Evolutionary conservation across 2,329 filamentous ascomycete genomes (phyloP).

Genomic region (Nigrograna mackinnonii): DNA sequence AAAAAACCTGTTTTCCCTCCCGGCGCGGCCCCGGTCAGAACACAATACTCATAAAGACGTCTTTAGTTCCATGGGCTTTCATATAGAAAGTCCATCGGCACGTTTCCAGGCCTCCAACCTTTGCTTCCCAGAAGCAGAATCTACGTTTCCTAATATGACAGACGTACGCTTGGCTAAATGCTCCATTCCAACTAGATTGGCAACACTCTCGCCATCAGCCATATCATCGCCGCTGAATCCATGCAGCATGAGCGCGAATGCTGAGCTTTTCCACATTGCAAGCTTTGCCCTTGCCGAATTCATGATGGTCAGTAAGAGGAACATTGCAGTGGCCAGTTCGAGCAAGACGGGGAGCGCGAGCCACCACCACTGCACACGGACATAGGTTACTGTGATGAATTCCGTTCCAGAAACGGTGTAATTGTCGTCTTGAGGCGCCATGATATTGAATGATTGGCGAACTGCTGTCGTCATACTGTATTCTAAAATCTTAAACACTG

Average conservation of each 20-base stretch:
- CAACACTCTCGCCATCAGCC: too few species aligned
- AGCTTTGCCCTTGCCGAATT: not conserved
- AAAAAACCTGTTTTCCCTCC: too few species aligned
- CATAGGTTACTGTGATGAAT: not conserved
- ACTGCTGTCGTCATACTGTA: not conserved
- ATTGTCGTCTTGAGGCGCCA: not conserved
- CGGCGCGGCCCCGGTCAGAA: too few species aligned
- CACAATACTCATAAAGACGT: too few species aligned
- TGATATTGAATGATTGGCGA: not conserved
- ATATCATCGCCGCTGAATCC: not conserved
- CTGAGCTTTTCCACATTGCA: not conserved
- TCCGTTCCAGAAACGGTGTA: not conserved
- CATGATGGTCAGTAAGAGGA: not conserved
- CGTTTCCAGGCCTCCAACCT: too few species aligned
- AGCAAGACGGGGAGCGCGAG: not conserved
- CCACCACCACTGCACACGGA: not conserved
- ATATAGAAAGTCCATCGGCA: too few species aligned
- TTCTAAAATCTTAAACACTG: not conserved
- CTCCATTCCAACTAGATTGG: too few species aligned
- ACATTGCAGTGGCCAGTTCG: not conserved
- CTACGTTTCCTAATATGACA: too few species aligned
- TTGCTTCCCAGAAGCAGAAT: too few species aligned
- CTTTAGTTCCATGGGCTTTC: too few species aligned
- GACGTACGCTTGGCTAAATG: too few species aligned
- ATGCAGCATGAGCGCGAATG: not conserved